Conservation (phyloP, 202 grass and related monocot genomes). For the Miscanthus sacchariflorus region DNA sequence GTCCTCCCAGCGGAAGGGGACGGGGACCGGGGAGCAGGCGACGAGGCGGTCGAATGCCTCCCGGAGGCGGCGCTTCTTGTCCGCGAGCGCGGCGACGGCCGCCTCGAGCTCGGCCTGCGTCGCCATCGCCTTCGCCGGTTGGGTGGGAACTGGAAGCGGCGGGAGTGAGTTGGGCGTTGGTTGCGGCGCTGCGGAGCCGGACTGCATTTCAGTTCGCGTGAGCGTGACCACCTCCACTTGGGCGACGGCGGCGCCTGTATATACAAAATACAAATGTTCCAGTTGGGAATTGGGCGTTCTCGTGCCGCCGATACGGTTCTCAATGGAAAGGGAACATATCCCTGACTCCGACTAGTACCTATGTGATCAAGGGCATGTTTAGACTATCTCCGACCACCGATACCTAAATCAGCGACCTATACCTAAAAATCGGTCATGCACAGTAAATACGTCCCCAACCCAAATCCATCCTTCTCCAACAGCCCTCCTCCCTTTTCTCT, state of each 20-base stretch:
- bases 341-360: no score
- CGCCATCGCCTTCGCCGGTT: neutral
- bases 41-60: conserved; percentile 44
- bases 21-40: conserved; percentile 29
- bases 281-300: neutral
- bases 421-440: no score
- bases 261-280: no score
- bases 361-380: no score
- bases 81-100: conserved; percentile 30
- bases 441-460: no score
- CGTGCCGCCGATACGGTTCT: no score
- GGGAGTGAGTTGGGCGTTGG: conserved; percentile 1
- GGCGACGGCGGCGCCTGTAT: neutral
- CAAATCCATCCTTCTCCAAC: no score
- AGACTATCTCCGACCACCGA: no score
- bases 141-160: neutral
- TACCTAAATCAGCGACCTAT: no score
- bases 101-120: conserved; percentile 45
- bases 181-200: neutral
- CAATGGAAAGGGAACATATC: no score
- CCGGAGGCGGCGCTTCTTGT: conserved; percentile 40
- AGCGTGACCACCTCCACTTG: neutral
- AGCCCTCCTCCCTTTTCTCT: no score
- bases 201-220: conserved; percentile 13
- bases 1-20: conserved; percentile 56